Conservation (phyloP, 2,329 filamentous ascomycete species). For the Pseudogymnoascus sp. region DNA sequence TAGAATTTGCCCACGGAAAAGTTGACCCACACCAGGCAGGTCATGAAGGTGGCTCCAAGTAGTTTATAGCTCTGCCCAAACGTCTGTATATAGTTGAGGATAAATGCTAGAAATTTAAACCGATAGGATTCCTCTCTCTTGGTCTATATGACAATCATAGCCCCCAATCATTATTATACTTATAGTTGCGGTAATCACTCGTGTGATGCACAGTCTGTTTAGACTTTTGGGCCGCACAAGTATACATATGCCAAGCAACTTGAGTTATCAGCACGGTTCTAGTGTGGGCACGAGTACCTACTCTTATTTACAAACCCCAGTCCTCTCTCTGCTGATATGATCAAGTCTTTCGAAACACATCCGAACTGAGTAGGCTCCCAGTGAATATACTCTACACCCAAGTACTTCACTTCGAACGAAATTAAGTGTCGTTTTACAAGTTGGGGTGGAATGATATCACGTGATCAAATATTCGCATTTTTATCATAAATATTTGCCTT, state of each 20-base stretch:
- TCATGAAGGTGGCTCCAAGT: constrained; percentile 29
- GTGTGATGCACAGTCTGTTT: neutral
- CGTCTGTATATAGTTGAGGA: neutral
- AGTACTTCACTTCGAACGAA: neutral
- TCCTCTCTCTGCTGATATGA: neutral
- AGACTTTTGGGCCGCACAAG: neutral
- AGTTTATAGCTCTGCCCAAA: neutral
- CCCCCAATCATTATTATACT: no score
- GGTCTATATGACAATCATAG: neutral
- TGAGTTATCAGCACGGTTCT: neutral
- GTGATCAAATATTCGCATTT: neutral
- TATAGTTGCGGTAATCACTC: neutral
- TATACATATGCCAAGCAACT: neutral
- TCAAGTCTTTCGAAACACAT: neutral
- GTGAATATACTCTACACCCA: neutral
- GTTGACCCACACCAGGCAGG: constrained; percentile 36
- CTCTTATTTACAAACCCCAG: neutral
- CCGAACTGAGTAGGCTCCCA: neutral
- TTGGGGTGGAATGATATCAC: neutral
- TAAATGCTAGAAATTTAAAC: neutral
- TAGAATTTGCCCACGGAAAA: constrained; percentile 35
- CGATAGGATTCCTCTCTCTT: neutral
- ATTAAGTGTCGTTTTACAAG: neutral
- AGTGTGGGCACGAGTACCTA: neutral
- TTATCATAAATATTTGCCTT: neutral